Percentiles rank a stretch among this genome's conserved stretches.
Evolutionary conservation across 139 green algal genomes (phyloP).

Genomic region (Coccomyxa sp.): DNA sequence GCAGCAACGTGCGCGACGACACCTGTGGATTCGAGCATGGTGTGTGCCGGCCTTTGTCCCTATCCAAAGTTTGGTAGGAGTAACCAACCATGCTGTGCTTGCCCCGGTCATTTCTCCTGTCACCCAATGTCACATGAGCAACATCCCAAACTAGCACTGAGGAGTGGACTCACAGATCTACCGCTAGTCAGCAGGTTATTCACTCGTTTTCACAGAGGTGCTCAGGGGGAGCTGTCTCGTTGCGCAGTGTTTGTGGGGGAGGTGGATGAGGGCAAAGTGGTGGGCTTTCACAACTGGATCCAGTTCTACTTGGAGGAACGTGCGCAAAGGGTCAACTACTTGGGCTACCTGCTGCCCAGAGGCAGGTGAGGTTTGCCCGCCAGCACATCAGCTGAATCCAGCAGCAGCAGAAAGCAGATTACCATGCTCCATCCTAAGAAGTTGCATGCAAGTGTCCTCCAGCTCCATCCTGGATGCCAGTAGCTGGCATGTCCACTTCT

Average conservation of each 20-base stretch:
- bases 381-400: background rate
- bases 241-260: conserved; percentile 10
- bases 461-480: no score
- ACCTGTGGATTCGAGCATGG: conserved; percentile 71
- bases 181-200: background rate
- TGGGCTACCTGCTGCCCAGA: conserved; percentile 28
- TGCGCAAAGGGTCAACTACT: conserved; percentile 47
- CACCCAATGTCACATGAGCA: background rate
- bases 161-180: no score
- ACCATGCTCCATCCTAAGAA: no score
- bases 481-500: no score
- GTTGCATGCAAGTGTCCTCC: no score
- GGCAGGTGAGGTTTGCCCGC: background rate
- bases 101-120: background rate
- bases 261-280: background rate
- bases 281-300: conserved; percentile 74
- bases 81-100: background rate
- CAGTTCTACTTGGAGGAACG: conserved; percentile 44
- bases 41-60: conserved; percentile 30
- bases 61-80: no score
- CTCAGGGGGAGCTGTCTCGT: background rate
- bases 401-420: no score
- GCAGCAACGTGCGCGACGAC: conserved; percentile 36
- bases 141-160: background rate
- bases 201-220: no score